Evolutionary conservation across 768 basidiomycete genomes (phyloP).

Genomic region (Dacryopinax primogenitus): DNA sequence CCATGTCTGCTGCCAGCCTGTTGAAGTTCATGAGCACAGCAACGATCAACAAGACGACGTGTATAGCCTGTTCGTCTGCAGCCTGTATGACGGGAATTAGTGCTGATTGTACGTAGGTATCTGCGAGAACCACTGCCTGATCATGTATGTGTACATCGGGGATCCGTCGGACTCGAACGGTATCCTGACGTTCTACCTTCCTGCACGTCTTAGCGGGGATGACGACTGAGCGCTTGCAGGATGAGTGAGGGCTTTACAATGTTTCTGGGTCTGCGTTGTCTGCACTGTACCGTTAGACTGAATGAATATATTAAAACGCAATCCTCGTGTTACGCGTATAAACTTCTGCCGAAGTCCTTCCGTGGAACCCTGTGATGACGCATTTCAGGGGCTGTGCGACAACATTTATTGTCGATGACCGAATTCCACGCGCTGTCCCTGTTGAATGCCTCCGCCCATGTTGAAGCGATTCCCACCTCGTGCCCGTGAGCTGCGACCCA

Average conservation of each 20-base stretch:
- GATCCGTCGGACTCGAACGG: slow-evolving; percentile 66
- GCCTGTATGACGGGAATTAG: neutral
- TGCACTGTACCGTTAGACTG: neutral
- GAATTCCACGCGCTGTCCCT: neutral
- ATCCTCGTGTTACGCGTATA: too few species aligned
- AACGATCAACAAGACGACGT: slow-evolving; percentile 62
- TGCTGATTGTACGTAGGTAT: slow-evolving; percentile 39
- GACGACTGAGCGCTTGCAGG: slow-evolving; percentile 15
- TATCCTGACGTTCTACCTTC: slow-evolving; percentile 79
- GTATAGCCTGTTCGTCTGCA: slow-evolving; percentile 50
- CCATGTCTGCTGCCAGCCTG: slow-evolving; percentile 61
- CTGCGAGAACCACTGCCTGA: slow-evolving; percentile 70
- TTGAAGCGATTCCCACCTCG: neutral
- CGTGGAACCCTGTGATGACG: neutral
- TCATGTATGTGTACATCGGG: slow-evolving; percentile 81
- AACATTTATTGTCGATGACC: neutral
- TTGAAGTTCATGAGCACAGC: slow-evolving; percentile 71
- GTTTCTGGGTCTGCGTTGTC: neutral
- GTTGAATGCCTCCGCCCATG: slow-evolving; percentile 5
- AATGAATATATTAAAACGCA: neutral
- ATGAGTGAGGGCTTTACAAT: neutral
- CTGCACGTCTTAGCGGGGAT: slow-evolving; percentile 53
- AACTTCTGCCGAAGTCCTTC: neutral
- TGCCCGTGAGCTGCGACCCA: neutral
- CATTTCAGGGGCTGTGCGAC: neutral